phyloP scores from a whole-genome alignment of 805 yeast genomes.

The Kodamaea laetipori region DNA sequence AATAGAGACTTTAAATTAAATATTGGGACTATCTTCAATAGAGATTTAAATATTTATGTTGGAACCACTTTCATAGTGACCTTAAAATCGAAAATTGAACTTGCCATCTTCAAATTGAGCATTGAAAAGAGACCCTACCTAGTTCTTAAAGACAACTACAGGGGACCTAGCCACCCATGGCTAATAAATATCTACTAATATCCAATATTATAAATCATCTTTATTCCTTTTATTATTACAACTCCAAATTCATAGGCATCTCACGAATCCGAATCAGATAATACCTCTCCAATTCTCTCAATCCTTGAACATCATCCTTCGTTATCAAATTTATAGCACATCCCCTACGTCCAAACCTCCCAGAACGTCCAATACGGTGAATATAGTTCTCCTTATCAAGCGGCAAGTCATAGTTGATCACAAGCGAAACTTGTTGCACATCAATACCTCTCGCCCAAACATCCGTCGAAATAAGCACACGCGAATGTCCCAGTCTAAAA shows the following conservation, averaged over 20 bases:
- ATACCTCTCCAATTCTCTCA: constrained; percentile 86
- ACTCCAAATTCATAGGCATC: constrained; percentile 60
- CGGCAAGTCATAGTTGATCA: constrained; percentile 94
- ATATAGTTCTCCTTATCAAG: constrained; percentile 91
- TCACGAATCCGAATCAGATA: constrained; percentile 89
- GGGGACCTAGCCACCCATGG: too few species aligned
- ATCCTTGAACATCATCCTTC: constrained; percentile 66
- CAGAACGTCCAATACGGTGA: constrained; percentile 97
- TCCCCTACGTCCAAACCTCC: constrained; percentile 97
- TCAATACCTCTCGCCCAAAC: constrained; percentile 98
- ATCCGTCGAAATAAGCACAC: constrained; percentile 94
- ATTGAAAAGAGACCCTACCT: too few species aligned
- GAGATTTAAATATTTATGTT: too few species aligned
- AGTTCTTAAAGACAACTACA: too few species aligned
- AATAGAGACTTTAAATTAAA: too few species aligned
- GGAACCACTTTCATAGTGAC: background rate
- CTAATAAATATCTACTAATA: too few species aligned
- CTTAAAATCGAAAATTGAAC: background rate
- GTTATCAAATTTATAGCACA: constrained; percentile 95
- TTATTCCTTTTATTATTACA: constrained; percentile 11
- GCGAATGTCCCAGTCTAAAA: constrained; percentile 89
- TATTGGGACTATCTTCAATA: too few species aligned
- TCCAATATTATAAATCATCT: background rate
- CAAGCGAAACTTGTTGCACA: constrained; percentile 96
- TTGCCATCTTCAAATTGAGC: too few species aligned